Evolutionary conservation across 345 rosid genomes (phyloP).

Genomic region (Aquilaria malaccensis): DNA sequence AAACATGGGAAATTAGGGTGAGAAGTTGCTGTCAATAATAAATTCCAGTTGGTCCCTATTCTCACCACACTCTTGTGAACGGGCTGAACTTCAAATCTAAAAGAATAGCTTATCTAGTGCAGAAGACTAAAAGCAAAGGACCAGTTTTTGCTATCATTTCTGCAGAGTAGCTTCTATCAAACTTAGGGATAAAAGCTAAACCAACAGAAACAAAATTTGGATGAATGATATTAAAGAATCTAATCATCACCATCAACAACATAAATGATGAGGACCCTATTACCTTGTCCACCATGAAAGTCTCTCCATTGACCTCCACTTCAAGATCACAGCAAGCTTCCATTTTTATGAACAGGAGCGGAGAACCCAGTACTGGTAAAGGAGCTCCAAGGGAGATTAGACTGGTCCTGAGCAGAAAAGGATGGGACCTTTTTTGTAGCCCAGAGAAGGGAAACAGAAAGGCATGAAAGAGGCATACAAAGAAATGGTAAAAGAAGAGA

Average conservation of each 20-base stretch:
- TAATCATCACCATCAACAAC: background rate
- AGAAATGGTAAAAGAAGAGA: too few relatives aligned
- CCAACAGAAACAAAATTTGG: background rate
- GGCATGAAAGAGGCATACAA: too few relatives aligned
- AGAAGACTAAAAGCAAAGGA: slow-evolving; percentile 4
- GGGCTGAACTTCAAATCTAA: slow-evolving; percentile 1
- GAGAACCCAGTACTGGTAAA: slow-evolving; percentile 6
- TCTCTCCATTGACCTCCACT: slow-evolving; percentile 53
- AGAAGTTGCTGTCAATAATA: slow-evolving; percentile 18
- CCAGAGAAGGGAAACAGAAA: too few relatives aligned
- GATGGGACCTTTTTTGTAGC: too few relatives aligned
- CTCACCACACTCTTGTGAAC: slow-evolving; percentile 1
- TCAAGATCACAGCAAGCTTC: slow-evolving; percentile 34
- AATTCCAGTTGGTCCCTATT: slow-evolving; percentile 11
- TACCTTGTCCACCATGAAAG: slow-evolving; percentile 51
- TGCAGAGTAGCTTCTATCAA: too few relatives aligned
- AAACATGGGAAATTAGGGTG: slow-evolving; percentile 5
- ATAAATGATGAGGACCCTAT: background rate
- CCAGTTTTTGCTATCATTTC: background rate
- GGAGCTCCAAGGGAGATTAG: too few relatives aligned
- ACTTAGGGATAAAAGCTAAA: background rate
- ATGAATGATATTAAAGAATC: background rate
- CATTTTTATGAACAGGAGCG: slow-evolving; percentile 17
- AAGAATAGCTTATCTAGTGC: slow-evolving; percentile 4
- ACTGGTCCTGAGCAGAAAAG: too few relatives aligned